Percentiles rank a stretch among this genome's conserved stretches.
Conservation (phyloP, 179 eudicot genomes). For the Spergularia azorica region DNA sequence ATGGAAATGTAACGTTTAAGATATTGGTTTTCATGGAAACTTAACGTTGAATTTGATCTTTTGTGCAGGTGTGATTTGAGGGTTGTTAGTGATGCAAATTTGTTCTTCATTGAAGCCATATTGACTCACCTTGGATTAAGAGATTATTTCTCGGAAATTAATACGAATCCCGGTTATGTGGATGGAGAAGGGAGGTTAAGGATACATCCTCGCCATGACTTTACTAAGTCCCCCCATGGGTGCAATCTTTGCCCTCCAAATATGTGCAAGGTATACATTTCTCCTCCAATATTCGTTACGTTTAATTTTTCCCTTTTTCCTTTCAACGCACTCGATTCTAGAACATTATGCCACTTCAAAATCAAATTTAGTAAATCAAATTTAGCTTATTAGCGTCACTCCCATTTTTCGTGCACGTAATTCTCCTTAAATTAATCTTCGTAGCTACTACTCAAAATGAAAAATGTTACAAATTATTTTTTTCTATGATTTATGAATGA, state of each 20-base stretch:
- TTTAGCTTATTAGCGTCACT: no score
- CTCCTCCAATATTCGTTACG: not conserved
- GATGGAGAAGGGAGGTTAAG: constrained; percentile 66
- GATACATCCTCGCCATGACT: constrained; percentile 63
- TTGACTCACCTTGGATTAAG: constrained; percentile 55
- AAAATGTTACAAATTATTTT: no score
- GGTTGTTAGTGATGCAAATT: constrained; percentile 80
- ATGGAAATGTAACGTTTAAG: not conserved
- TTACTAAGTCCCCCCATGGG: constrained; percentile 54
- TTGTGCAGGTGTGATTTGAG: constrained; percentile 72
- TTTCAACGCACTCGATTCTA: no score
- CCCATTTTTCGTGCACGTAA: not conserved
- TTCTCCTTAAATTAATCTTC: not conserved
- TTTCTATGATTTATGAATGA: no score
- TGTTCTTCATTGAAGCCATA: constrained; percentile 66
- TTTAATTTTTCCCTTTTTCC: no score
- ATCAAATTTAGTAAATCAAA: no score
- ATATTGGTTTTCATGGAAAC: not conserved
- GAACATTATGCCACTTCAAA: no score
- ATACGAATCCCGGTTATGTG: constrained; percentile 65
- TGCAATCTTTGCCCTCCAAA: constrained; percentile 74
- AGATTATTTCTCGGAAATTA: constrained; percentile 64
- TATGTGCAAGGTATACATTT: constrained; percentile 77
- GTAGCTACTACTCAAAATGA: no score
- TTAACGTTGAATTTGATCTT: not conserved